Percentiles rank a stretch among this genome's conserved stretches.
Conservation (phyloP, 345 rosid genomes). For the Reutealis trisperma region DNA sequence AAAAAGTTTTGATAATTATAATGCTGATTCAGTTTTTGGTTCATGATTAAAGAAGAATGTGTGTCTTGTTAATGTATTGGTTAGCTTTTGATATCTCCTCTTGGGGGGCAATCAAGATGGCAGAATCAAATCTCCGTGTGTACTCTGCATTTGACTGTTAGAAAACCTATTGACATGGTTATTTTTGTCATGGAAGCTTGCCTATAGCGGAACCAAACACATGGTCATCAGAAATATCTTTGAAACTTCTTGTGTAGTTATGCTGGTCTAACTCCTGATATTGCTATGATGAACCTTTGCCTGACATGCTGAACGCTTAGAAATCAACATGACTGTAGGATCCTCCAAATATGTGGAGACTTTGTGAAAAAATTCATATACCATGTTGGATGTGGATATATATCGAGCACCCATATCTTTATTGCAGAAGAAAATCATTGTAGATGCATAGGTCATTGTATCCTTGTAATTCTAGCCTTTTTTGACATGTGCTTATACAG, state of each 20-base stretch:
- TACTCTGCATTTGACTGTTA: background rate
- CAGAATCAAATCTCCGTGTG: background rate
- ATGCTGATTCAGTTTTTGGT: background rate
- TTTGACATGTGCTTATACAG: background rate
- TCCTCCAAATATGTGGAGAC: background rate
- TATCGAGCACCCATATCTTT: background rate
- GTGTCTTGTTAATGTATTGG: background rate
- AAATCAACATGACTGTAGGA: background rate
- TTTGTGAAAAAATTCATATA: no score
- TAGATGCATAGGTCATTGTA: background rate
- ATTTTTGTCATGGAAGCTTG: background rate
- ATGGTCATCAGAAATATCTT: background rate
- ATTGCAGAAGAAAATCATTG: background rate
- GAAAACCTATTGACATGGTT: background rate
- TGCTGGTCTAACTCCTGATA: no score
- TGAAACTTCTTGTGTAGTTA: background rate
- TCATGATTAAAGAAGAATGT: background rate
- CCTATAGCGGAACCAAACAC: background rate
- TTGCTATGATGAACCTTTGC: background rate
- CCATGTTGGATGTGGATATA: background rate
- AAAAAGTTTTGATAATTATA: background rate
- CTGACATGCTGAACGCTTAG: background rate
- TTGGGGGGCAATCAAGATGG: background rate
- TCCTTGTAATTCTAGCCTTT: background rate
- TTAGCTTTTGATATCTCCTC: background rate